phyloP scores from a whole-genome alignment of 2,329 filamentous ascomycete genomes.

The Penicillium crustosum region DNA sequence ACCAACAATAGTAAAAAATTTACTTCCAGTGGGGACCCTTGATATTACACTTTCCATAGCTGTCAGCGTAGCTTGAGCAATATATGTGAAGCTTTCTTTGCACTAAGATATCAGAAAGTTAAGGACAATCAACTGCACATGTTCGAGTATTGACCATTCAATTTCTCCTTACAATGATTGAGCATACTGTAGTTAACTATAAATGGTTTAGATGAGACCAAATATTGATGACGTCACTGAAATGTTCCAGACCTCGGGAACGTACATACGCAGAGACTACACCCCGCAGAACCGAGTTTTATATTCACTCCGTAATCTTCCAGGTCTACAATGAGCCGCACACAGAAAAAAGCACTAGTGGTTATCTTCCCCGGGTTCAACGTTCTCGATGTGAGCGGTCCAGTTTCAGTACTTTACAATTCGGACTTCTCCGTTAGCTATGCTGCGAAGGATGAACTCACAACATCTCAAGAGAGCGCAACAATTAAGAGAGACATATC shows the following conservation, averaged over 20 bases:
- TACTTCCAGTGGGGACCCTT: too few species aligned
- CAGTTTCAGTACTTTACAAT: not conserved
- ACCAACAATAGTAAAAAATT: too few species aligned
- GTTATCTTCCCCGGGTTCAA: not conserved
- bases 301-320: not conserved
- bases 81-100: not conserved
- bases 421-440: not conserved
- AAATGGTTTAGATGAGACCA: not conserved
- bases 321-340: not conserved
- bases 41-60: too few species aligned
- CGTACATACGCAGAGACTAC: not conserved
- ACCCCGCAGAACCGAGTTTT: not conserved
- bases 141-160: not conserved
- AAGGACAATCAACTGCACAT: too few species aligned
- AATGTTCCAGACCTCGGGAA: not conserved
- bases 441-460: constrained; percentile 1
- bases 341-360: not conserved
- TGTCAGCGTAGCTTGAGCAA: too few species aligned
- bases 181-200: too few species aligned
- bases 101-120: not conserved
- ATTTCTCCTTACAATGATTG: not conserved
- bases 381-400: not conserved
- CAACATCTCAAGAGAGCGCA: not conserved
- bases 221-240: not conserved
- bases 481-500: not conserved